These are phyloP conservation scores for Athelia psychrophila DNA, from an alignment of 1,284 basidiomycete genomes.

Conservation along the genomic window DNA sequence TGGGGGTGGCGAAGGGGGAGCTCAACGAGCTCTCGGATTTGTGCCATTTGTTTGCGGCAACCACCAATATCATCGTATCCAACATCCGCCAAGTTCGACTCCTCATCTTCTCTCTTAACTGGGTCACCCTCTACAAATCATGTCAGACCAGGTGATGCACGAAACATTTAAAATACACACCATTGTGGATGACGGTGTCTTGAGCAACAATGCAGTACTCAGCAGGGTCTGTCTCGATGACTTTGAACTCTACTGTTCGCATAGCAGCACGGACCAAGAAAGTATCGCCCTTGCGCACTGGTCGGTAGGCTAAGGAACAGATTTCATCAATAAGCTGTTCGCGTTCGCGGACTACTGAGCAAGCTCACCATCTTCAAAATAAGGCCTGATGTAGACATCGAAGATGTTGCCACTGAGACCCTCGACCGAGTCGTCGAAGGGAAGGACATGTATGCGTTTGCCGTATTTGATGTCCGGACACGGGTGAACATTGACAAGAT, in stretches of 20 bases:
- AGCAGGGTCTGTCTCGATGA: slow-evolving; percentile 91
- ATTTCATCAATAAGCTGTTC: neutral
- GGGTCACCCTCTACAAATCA: slow-evolving; percentile 85
- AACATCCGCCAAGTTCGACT: slow-evolving; percentile 94
- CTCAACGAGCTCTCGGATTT: slow-evolving; percentile 99
- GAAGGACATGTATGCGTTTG: slow-evolving; percentile 95
- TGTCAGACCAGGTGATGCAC: slow-evolving; percentile 18
- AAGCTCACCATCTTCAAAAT: slow-evolving; percentile 90
- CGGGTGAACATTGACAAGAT: slow-evolving; percentile 93
- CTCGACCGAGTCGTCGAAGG: slow-evolving; percentile 98
- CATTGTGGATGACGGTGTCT: slow-evolving; percentile 94
- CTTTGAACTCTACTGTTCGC: slow-evolving; percentile 99
- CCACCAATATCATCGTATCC: slow-evolving; percentile 99
- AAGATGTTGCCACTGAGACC: slow-evolving; percentile 98
- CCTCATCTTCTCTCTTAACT: slow-evolving; percentile 98
- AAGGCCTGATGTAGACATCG: slow-evolving; percentile 98
- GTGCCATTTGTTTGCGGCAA: slow-evolving; percentile 98
- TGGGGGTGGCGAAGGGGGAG: slow-evolving; percentile 97
- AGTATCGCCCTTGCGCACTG: slow-evolving; percentile 94
- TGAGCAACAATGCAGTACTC: slow-evolving; percentile 98
- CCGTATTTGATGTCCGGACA: slow-evolving; percentile 99
- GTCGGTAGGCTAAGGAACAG: slow-evolving; percentile 72
- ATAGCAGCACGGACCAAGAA: slow-evolving; percentile 98
- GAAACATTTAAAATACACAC: slow-evolving; percentile 30
- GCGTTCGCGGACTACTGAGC: slow-evolving; percentile 2